phyloP scores from a whole-genome alignment of 805 yeast species.

The Metschnikowia continentalis region DNA sequence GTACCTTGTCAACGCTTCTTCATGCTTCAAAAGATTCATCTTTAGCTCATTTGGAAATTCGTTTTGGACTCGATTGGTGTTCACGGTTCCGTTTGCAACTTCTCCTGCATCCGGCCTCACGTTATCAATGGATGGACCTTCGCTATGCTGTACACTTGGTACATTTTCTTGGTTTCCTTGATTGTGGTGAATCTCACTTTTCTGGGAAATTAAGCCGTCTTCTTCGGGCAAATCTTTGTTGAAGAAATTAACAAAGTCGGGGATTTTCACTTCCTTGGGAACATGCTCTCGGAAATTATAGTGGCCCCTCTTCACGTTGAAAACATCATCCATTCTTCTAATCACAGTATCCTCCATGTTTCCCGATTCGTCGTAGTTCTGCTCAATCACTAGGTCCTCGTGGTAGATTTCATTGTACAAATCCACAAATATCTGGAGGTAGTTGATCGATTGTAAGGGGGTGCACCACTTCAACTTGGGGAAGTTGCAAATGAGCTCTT shows the following conservation, averaged over 20 bases:
- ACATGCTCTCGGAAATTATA: neutral
- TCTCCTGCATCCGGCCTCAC: neutral
- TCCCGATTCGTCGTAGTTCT: constrained; percentile 6
- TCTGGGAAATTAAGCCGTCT: neutral
- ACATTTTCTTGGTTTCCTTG: neutral
- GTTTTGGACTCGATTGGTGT: neutral
- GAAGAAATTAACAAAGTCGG: constrained; percentile 15
- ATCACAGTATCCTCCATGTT: constrained; percentile 13
- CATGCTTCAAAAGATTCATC: neutral
- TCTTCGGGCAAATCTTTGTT: neutral
- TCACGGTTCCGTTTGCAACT: neutral
- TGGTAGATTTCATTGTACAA: constrained; percentile 15
- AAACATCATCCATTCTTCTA: constrained; percentile 1
- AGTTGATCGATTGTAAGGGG: constrained; percentile 12
- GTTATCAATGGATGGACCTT: neutral
- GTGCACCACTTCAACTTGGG: constrained; percentile 14
- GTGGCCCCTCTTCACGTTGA: constrained; percentile 1
- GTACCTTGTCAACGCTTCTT: neutral
- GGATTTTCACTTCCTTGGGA: constrained; percentile 1
- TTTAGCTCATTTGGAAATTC: neutral
- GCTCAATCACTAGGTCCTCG: constrained; percentile 12
- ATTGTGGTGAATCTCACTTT: neutral
- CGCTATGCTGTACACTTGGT: neutral
- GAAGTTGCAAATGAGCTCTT: constrained; percentile 8
- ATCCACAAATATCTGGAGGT: constrained; percentile 16